Evolutionary conservation across 2,329 filamentous ascomycete genomes (phyloP), one percentile per base, ranked within the genome.

Genomic region (Plenodomus biglobosus): DNA sequence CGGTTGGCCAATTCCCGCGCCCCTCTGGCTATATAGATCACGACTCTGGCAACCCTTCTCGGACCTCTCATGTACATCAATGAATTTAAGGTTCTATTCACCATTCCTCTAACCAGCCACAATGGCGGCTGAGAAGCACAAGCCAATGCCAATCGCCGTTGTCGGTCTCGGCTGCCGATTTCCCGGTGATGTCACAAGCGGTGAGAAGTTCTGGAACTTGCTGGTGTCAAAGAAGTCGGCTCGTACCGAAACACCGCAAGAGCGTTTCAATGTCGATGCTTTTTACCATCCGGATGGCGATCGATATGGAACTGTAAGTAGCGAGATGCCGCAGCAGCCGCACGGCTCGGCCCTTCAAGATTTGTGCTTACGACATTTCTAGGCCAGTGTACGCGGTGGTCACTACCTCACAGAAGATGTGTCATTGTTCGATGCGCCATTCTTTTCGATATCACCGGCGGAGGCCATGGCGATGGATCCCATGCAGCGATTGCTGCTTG

Each of bases 161-260:
- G 41, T 74, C 40, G 72, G 72, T 38, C 65, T 70, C 39, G 59
- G 60, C 8, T 61, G 51, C 35, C 53, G 53, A 1, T 56, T 61
- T 15, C 59, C 59, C 10, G 53, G 56, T 8, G 52, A 54, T 24
- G 46, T 49, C 10, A 53, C 47, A 2, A 52, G 38, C 18, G 47
- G 50, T 2, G 52, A 58, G 36, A 52, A 56, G 17, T 38, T 58
- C 32, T 61, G 48, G 56, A 44, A 53, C 15, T 45, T 61, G 19
- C 41, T 58, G 37, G 38, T 51, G 5, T 38, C 51, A 38, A 55
- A 48, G 38, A 47, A 38, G 21, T 46, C 44, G n/a, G 49, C 51
- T 19, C 36, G 42, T 3, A 45, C 50, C 19, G 45, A 58, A n/a
- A 38, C 50, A 11, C 55, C 56, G 21, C 11, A 37, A 32, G 49